Evolutionary conservation across 371 early-diverging fungal species (phyloP).

Genomic region (Thermomucor indicae-seudaticae): DNA sequence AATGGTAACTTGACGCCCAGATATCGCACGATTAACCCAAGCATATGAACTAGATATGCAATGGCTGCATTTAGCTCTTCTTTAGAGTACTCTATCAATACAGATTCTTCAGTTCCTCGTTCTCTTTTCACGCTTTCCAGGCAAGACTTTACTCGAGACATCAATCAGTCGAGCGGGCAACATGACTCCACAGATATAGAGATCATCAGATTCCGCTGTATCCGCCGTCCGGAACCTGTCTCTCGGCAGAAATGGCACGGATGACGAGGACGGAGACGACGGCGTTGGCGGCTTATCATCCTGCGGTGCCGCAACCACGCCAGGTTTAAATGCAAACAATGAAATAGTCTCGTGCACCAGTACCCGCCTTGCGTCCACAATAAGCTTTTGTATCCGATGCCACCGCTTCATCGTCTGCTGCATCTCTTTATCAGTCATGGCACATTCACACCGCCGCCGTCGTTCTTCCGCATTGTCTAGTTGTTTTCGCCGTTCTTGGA

Average conservation of each 20-base stretch:
- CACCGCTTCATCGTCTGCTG: slow-evolving; percentile 27
- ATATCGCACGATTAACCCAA: slow-evolving; percentile 74
- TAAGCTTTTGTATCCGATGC: slow-evolving; percentile 34
- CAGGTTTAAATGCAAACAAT: slow-evolving; percentile 52
- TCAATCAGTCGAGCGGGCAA: slow-evolving; percentile 38
- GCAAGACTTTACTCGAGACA: slow-evolving; percentile 29
- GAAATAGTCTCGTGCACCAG: slow-evolving; percentile 54
- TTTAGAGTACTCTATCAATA: slow-evolving; percentile 31
- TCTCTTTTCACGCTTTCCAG: too few species aligned
- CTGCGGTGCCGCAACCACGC: slow-evolving; percentile 22
- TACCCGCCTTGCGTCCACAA: slow-evolving; percentile 39
- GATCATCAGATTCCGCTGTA: slow-evolving; percentile 30
- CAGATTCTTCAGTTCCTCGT: background rate
- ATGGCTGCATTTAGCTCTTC: slow-evolving; percentile 84
- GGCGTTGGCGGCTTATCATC: background rate
- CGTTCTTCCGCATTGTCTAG: slow-evolving; percentile 11
- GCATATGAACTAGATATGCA: slow-evolving; percentile 75
- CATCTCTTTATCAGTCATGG: slow-evolving; percentile 27
- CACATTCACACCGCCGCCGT: slow-evolving; percentile 15
- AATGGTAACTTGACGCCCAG: slow-evolving; percentile 77
- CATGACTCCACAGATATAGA: slow-evolving; percentile 53
- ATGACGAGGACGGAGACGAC: background rate
- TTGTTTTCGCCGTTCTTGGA: slow-evolving; percentile 14
- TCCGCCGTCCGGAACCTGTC: too few species aligned
- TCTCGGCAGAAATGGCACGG: slow-evolving; percentile 2